Conservation (phyloP, 352 stramenopile genomes). For the Elongisporangium senticosum region DNA sequence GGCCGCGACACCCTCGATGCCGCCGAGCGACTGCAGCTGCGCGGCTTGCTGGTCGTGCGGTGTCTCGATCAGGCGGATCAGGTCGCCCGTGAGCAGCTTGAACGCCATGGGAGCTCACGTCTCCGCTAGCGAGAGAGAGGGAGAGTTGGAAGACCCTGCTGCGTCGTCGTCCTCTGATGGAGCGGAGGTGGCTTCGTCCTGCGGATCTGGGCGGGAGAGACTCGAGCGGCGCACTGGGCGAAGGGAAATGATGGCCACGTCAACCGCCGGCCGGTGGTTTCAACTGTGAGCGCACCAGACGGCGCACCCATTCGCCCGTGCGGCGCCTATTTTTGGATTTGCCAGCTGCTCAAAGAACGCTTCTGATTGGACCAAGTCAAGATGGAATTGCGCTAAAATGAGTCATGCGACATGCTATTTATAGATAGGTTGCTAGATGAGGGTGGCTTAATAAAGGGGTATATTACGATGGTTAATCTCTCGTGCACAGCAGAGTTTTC, state of each 20-base stretch:
- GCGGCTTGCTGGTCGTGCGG: constrained; percentile 47
- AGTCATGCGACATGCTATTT: background rate
- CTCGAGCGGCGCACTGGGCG: background rate
- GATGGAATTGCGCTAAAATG: background rate
- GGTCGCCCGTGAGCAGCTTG: constrained; percentile 41
- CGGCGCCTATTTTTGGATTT: background rate
- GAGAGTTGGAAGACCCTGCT: background rate
- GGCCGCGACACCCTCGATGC: constrained; percentile 48
- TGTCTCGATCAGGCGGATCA: constrained; percentile 73
- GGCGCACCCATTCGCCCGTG: background rate
- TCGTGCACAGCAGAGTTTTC: no score
- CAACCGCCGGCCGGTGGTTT: background rate
- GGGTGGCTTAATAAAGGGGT: background rate
- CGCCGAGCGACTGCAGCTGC: constrained; percentile 46
- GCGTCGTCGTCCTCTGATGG: background rate
- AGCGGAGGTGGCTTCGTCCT: background rate
- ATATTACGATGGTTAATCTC: no score
- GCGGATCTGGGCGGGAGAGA: background rate
- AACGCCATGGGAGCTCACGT: constrained; percentile 11
- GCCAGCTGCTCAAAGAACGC: background rate
- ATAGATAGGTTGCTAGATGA: background rate
- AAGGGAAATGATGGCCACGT: background rate
- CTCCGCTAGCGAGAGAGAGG: background rate
- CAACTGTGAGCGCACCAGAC: background rate
- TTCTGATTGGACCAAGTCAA: background rate